phyloP scores from a whole-genome alignment of 371 early-diverging fungal species.

The Mucor racemosus region DNA sequence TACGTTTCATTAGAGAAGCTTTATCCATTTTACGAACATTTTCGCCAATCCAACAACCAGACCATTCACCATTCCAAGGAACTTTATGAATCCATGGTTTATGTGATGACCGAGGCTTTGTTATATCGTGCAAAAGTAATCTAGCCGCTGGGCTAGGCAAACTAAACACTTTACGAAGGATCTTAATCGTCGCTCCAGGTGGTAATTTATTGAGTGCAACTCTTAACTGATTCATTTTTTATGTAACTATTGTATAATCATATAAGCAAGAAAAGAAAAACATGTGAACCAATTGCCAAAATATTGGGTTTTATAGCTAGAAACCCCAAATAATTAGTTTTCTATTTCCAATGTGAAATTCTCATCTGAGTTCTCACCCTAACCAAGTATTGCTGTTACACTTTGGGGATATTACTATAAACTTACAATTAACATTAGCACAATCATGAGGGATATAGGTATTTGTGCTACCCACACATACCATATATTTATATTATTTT shows the following conservation, averaged over 20 bases:
- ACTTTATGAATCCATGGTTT: constrained; percentile 52
- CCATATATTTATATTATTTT: neutral
- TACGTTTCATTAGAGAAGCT: constrained; percentile 26
- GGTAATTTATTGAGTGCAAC: constrained; percentile 42
- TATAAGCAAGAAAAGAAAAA: too few species aligned
- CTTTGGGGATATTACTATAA: neutral
- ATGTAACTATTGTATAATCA: too few species aligned
- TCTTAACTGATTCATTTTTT: constrained; percentile 42
- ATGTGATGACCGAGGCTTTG: constrained; percentile 42
- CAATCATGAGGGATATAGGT: neutral
- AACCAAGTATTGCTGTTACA: neutral
- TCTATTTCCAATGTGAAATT: neutral
- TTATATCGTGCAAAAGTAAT: constrained; percentile 42
- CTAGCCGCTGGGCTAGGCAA: constrained; percentile 48
- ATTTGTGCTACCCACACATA: neutral
- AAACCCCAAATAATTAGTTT: too few species aligned
- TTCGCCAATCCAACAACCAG: constrained; percentile 53
- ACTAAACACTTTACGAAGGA: constrained; percentile 43
- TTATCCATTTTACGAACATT: constrained; percentile 30
- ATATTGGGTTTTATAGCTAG: too few species aligned
- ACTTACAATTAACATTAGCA: neutral
- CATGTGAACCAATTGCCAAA: too few species aligned
- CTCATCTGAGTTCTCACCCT: neutral
- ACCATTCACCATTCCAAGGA: constrained; percentile 40
- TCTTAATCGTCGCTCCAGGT: constrained; percentile 43